Base-by-base conservation (phyloP, 169 alveolate species). In the Eimeria tenella region DNA sequence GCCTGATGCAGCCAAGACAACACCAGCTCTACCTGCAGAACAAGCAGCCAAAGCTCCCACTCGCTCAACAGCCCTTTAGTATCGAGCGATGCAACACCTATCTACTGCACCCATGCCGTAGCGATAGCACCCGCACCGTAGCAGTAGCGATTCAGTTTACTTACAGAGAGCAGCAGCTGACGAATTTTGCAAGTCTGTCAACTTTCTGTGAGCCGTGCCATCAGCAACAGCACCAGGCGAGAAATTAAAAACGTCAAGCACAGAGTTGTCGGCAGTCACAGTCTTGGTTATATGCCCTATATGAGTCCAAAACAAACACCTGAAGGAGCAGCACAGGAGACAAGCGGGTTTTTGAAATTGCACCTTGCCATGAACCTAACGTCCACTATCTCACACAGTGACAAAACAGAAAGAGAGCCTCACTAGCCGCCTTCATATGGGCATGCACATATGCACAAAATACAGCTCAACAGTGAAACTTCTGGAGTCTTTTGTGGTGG, bases 21-120 rank as follows among this genome's bases (percentile, higher is more conserved):
- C 90, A 65, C 90, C 90, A 82, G 90, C 74, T 31, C 90, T 82
- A 58, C 90, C 90, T 82, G 90, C 58, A 17, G 42, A 56, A 82
- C 11, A 58, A 82, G 15, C 74, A 82, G 63, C 52, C 7, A 53
- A 77, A 19, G 15, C 23, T 75, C 11, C 56, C 50, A 62, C 9
- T 56, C 42, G 56, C 42, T 25, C 25, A 31, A 21, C 56, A 71
- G 23, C 56, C 11, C n/a, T 1, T 21, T 55, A 71, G 58, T 31
- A 55, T 52, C 56, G 5, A 52, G 25, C 42, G 25, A 21, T 4
- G 82, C 82, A 71, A 31, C 10, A 71, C 4, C 82, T 6, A 21
- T 25, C 21, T 13, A 9, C 58, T 11, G 56, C 53, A 31, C 25
- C 56, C 50, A 68, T 17, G 65, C 65, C 10, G 17, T 58, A 58